phyloP scores from a whole-genome alignment of 129 eudicot species.

The Ambrosia artemisiifolia region DNA sequence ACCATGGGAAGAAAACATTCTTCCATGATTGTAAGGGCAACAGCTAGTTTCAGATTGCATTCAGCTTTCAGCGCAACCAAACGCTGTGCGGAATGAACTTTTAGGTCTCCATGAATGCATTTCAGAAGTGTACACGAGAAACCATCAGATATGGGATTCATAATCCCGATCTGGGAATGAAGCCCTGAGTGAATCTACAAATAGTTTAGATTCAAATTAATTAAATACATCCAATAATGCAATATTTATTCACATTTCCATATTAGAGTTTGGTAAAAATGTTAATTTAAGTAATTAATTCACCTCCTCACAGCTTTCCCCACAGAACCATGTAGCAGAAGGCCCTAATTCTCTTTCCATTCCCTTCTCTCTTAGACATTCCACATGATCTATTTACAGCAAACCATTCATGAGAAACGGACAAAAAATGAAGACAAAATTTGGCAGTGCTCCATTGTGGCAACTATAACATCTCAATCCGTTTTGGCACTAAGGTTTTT shows the following conservation, averaged over 20 bases:
- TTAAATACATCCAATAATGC: conserved; percentile 5
- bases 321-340: conserved; percentile 72
- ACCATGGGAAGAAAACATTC: conserved; percentile 98
- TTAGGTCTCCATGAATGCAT: conserved; percentile 88
- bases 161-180: conserved; percentile 62
- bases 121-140: conserved; percentile 79
- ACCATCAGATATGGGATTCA: conserved; percentile 60
- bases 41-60: conserved; percentile 94
- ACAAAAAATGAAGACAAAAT: background rate
- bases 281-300: background rate
- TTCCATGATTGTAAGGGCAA: conserved; percentile 96
- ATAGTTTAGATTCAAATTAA: background rate
- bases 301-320: conserved; percentile 74
- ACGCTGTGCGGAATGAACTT: conserved; percentile 58
- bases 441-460: background rate
- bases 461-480: background rate
- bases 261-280: conserved; percentile 15
- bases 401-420: conserved; percentile 8
- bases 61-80: conserved; percentile 83
- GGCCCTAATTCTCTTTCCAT: conserved; percentile 26
- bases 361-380: conserved; percentile 49
- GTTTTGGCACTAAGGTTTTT: background rate
- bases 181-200: conserved; percentile 77
- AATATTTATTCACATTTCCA: background rate
- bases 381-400: conserved; percentile 67